A percentile compares a stretch with the other conserved stretches of the same genome.
These are phyloP conservation scores for Leucosporidium yakuticum DNA, from an alignment of 768 basidiomycete genomes.

Conservation along the genomic window DNA sequence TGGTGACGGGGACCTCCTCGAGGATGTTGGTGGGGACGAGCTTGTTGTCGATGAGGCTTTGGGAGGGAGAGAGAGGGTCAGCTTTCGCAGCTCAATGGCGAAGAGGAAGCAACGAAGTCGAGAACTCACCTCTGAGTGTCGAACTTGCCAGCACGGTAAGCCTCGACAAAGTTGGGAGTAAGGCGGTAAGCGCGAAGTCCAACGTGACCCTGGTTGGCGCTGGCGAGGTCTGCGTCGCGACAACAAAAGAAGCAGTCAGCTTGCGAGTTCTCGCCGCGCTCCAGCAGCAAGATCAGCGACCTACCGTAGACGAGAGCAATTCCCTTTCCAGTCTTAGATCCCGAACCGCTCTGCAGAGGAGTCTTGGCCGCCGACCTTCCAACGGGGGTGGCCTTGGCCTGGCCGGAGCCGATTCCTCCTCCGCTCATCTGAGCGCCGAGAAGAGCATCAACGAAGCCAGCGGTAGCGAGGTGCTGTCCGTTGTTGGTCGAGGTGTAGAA, in stretches of 20 bases:
- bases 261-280: not conserved
- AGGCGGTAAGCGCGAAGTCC: conserved; percentile 35
- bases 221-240: conserved; percentile 21
- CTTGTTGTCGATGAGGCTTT: conserved; percentile 34
- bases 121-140: conserved; percentile 32
- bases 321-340: conserved; percentile 31
- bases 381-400: conserved; percentile 18
- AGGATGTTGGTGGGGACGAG: conserved; percentile 37
- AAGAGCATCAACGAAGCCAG: conserved; percentile 39
- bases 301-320: conserved; percentile 40
- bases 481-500: conserved; percentile 39
- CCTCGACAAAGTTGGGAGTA: conserved; percentile 29
- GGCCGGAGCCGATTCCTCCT: conserved; percentile 24
- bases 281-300: not conserved
- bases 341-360: conserved; percentile 17
- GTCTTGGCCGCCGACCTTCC: conserved; percentile 17
- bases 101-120: too few relatives aligned
- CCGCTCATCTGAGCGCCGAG: conserved; percentile 36
- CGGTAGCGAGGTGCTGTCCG: conserved; percentile 36
- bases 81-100: not conserved
- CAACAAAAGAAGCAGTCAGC: too few relatives aligned
- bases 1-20: conserved; percentile 36
- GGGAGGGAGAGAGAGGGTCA: not conserved
- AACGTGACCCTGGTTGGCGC: conserved; percentile 31
- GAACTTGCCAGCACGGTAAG: conserved; percentile 35